A percentile compares a stretch with the other conserved stretches of the same genome.
Evolutionary conservation across 805 yeast genomes (phyloP).

Genomic region (Candida insectorum): DNA sequence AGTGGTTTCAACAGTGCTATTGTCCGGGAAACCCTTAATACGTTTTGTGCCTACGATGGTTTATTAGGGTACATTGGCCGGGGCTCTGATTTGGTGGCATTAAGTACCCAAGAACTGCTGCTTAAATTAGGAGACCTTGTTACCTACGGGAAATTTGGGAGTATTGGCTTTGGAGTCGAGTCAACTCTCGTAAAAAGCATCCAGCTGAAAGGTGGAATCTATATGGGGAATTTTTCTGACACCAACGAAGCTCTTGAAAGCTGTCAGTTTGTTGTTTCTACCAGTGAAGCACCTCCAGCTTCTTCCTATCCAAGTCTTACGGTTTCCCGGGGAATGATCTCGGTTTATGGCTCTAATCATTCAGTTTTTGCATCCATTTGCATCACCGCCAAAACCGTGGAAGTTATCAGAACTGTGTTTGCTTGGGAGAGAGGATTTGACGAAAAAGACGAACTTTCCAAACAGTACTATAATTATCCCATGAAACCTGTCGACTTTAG

Average conservation of each 20-base stretch:
- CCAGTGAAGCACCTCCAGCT: slow-evolving; percentile 2
- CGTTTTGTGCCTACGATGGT: slow-evolving; percentile 11
- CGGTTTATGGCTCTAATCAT: slow-evolving; percentile 2
- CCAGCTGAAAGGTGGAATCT: neutral
- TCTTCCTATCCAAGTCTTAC: neutral
- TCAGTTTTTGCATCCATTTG: slow-evolving; percentile 3
- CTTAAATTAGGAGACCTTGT: neutral
- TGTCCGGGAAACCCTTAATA: slow-evolving; percentile 6
- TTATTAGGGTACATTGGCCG: slow-evolving; percentile 25
- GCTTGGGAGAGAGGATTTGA: slow-evolving; percentile 5
- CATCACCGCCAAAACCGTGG: slow-evolving; percentile 1
- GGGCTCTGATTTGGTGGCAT: slow-evolving; percentile 4
- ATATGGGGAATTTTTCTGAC: neutral
- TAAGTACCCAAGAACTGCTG: neutral
- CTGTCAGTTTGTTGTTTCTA: slow-evolving; percentile 2
- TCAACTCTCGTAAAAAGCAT: neutral
- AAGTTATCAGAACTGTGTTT: slow-evolving; percentile 1
- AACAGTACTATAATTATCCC: slow-evolving; percentile 6
- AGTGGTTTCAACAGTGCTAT: slow-evolving; percentile 7
- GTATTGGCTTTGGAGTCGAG: neutral
- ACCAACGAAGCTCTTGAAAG: neutral
- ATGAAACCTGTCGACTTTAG: slow-evolving; percentile 8
- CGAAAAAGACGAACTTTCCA: slow-evolving; percentile 5
- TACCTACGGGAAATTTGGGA: neutral
- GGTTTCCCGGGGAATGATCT: slow-evolving; percentile 7